Evolutionary conservation across 768 basidiomycete genomes (phyloP), one percentile per base, ranked within the genome.

Genomic region (Podaxis sp.): DNA sequence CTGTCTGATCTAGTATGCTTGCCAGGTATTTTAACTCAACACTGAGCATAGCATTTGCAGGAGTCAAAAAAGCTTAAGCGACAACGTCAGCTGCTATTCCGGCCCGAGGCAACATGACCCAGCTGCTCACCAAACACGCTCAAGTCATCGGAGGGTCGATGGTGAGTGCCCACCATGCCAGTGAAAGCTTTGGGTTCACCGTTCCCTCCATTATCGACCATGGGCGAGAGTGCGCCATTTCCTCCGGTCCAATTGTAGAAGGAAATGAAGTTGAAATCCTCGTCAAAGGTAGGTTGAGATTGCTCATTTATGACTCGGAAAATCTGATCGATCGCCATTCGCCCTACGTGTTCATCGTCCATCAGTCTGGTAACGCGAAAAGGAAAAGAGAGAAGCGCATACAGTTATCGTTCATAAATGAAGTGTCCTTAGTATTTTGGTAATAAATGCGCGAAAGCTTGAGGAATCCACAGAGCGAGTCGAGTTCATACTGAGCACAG

Each of bases 201-300:
- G 64, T 88, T 90, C 5, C 90, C 90, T 0, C 67, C 72, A 69
- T 92, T 91, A 50, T 77, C 72, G 1, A 91, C 88, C 16, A 77
- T 72, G 3, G 88, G 88, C 37, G 84, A 78, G 47, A 90, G 77
- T 14, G 87, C 76, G 11, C 88, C 87, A 54, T 77, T 71, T 14
- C 82, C 83, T 16, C 90, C 90, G 4, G 90, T 91, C 90, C 90
- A 92, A 68, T 89, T 90, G 70, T 89, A 92, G 70, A 84, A 89
- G 5, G 88, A 90, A 55, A 90, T 76, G 66, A 87, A 84, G 70
- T 89, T 86, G 75, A 85, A 91, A 72, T 89, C 70, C 16, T 76
- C 76, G 65, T 90, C 89, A 62, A 88, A 90, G 3, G 86, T 82
- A 4, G 80, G 70, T 66, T 90, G 89, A 2, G 89, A 89, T 67